Evolutionary conservation across 2,329 filamentous ascomycete species (phyloP), one percentile per base, ranked within the genome.

Genomic region (Ophiocordyceps australis): DNA sequence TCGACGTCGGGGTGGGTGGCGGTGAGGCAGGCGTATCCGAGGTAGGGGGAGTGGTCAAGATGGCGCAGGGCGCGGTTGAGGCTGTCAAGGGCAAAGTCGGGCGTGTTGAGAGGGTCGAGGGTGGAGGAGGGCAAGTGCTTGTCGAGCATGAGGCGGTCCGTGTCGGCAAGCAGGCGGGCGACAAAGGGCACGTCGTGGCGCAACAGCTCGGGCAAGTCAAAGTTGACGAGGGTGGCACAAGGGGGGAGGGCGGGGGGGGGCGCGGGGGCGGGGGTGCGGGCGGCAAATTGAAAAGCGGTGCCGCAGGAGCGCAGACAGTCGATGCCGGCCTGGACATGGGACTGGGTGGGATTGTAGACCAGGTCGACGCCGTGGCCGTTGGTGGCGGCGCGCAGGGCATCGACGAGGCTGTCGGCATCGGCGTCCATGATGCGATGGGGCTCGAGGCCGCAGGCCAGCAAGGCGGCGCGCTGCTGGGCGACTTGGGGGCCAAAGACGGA

Each of bases 271-370:
- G 28, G 10, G 38, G 38, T 10, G 29, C 29, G 3, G 38, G 29
- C 0, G 37, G 38, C 30, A 17, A 52, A 42, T 20, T 51, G 45
- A 8, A 52, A 25, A 19, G 53, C 29, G 1, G 35, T 41, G 3
- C 50, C 50, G 13, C 44, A 49, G 50, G 12, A n/a, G n/a, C 46
- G 42, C 14, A 57, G 43, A 22, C 50, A 56, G 20, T 41, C 35
- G 10, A 44, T 35, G 28, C 42, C 49, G 4, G 38, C 29, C 3
- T 47, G 42, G 4, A 47, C 26, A 19, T 49, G 35, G 7, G 45
- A 36, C 24, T 49, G 49, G 0, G 58, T 54, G 1, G 59, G 46
- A 32, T 62, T 59, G 26, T 61, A 59, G 2, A 63, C 42, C 4
- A 61, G 30, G 23, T 64, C 53, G 3, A 60, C 38, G 9, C 49